A percentile compares a stretch with the other conserved stretches of the same genome.
Conservation (phyloP, 768 basidiomycete genomes). For the Hirschioporus abietinus region DNA sequence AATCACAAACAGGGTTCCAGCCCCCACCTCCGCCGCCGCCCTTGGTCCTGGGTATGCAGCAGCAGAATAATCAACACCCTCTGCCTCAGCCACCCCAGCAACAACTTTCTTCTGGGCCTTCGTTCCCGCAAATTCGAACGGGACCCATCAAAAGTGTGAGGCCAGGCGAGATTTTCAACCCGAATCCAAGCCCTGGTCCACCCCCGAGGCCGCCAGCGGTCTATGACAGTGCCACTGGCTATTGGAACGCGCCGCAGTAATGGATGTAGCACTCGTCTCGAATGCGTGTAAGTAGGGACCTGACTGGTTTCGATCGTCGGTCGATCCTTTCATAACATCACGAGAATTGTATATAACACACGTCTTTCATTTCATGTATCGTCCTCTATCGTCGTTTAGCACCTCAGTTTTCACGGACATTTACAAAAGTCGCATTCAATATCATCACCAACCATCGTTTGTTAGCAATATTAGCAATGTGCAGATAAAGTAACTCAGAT, state of each 20-base stretch:
- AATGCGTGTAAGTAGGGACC: too few relatives aligned
- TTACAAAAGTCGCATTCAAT: neutral
- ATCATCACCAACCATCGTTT: neutral
- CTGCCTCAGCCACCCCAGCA: constrained; percentile 6
- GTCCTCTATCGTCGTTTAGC: neutral
- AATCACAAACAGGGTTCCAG: neutral
- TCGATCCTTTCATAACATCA: neutral
- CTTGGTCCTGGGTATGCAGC: constrained; percentile 18
- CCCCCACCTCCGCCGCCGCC: constrained; percentile 15
- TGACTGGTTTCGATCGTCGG: neutral
- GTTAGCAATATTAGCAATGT: neutral
- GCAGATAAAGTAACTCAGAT: neutral
- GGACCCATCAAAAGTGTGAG: neutral
- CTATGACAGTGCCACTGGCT: neutral
- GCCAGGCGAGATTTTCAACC: constrained; percentile 9
- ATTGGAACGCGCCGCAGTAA: neutral
- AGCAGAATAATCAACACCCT: constrained; percentile 13
- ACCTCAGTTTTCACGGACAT: neutral
- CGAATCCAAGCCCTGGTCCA: constrained; percentile 23
- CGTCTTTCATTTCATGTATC: neutral
- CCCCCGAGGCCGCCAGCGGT: constrained; percentile 21
- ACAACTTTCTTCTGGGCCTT: neutral
- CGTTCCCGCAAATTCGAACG: neutral
- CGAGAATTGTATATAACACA: neutral
- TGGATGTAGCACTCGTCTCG: neutral